Evolutionary conservation across 78 protist genomes (phyloP).

Genomic region (Dictyostelium purpureum): DNA sequence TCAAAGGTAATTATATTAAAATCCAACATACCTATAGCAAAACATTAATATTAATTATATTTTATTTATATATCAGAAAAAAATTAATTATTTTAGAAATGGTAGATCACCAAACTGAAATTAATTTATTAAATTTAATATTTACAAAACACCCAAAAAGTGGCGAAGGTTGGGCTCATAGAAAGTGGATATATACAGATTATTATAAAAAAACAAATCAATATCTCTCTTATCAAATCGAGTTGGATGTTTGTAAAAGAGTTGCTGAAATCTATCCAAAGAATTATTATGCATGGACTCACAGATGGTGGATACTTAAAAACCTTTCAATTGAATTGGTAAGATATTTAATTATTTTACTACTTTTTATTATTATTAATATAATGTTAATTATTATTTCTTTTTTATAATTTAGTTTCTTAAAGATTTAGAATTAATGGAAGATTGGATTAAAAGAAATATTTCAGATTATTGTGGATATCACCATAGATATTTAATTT

Average conservation of each 20-base stretch:
- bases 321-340: not conserved
- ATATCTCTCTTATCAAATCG: not conserved
- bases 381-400: not conserved
- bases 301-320: slow-evolving; percentile 18
- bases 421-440: slow-evolving; percentile 20
- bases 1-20: not conserved
- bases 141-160: slow-evolving; percentile 77
- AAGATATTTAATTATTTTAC: not conserved
- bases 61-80: not conserved
- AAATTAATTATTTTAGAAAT: not conserved
- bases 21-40: not conserved
- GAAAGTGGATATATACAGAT: slow-evolving; percentile 34
- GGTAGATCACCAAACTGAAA: not conserved
- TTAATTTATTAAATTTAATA: slow-evolving; percentile 30
- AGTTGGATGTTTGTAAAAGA: slow-evolving; percentile 35
- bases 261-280: slow-evolving; percentile 77
- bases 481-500: slow-evolving; percentile 50
- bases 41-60: not conserved
- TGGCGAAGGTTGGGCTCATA: slow-evolving; percentile 73
- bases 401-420: not conserved
- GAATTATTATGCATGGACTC: slow-evolving; percentile 74
- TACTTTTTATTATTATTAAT: not conserved
- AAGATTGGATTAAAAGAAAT: slow-evolving; percentile 52
- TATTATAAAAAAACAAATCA: not conserved
- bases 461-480: slow-evolving; percentile 62